Evolutionary conservation across 371 early-diverging fungal genomes (phyloP).

Genomic region (Dinochytrium kinnereticum): DNA sequence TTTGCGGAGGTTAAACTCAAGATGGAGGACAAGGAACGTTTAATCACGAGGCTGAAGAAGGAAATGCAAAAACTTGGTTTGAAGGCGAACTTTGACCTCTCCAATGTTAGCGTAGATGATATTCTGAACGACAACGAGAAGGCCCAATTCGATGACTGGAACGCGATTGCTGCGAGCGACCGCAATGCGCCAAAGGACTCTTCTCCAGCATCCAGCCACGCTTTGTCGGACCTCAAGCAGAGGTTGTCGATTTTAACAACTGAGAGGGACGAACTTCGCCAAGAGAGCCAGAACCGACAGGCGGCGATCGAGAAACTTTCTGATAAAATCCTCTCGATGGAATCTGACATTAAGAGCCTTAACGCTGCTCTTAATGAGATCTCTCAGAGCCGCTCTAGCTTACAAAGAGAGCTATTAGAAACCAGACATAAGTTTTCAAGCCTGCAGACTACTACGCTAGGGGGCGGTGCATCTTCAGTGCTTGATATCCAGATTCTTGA

Average conservation of each 20-base stretch:
- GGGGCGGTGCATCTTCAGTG: background rate
- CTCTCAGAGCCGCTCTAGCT: background rate
- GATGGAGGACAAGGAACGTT: constrained; percentile 7
- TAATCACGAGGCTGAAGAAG: background rate
- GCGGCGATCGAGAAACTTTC: constrained; percentile 1
- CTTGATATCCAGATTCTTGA: background rate
- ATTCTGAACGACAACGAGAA: background rate
- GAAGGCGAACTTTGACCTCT: background rate
- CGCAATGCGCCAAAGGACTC: background rate
- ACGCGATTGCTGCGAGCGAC: background rate
- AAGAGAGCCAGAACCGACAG: background rate
- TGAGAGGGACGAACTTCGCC: constrained; percentile 8
- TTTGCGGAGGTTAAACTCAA: constrained; percentile 22
- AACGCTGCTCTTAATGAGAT: constrained; percentile 1
- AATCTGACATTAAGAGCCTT: background rate
- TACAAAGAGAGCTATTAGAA: background rate
- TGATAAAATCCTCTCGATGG: background rate
- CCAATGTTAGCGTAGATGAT: background rate
- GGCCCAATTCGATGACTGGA: background rate
- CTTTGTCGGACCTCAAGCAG: background rate
- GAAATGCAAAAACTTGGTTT: background rate
- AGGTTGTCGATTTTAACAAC: background rate
- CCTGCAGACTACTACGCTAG: no score
- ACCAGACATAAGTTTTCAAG: background rate
- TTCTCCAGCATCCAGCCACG: background rate